phyloP scores from a whole-genome alignment of 1,139 yeast species.

The Yamadazyma membranifaciens region DNA sequence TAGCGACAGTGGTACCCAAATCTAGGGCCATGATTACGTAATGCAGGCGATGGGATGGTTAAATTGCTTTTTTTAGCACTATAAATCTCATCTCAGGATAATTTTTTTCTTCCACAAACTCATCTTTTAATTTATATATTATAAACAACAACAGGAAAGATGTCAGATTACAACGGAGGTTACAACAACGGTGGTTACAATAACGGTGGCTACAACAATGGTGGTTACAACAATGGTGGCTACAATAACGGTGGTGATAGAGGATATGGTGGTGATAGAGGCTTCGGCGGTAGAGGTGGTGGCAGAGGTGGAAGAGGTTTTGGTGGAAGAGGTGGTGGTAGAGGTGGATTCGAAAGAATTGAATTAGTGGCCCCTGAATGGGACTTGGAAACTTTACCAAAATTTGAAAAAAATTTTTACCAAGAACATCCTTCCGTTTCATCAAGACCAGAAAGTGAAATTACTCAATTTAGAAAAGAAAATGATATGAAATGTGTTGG shows the following conservation, averaged over 20 bases:
- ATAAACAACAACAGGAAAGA: neutral
- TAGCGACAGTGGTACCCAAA: no score
- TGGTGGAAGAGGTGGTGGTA: slow-evolving; percentile 20
- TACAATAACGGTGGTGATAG: slow-evolving; percentile 8
- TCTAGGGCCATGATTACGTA: no score
- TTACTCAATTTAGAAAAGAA: slow-evolving; percentile 71
- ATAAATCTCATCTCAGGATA: neutral
- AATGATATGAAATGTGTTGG: slow-evolving; percentile 87
- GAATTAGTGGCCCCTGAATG: slow-evolving; percentile 70
- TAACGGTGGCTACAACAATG: slow-evolving; percentile 4
- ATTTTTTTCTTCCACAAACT: neutral
- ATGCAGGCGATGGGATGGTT: no score
- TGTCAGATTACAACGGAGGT: slow-evolving; percentile 5
- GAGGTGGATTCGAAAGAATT: slow-evolving; percentile 46
- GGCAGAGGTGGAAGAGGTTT: slow-evolving; percentile 10
- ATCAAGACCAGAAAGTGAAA: slow-evolving; percentile 70
- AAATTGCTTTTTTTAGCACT: no score
- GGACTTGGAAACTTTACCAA: slow-evolving; percentile 76
- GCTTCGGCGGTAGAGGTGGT: slow-evolving; percentile 10
- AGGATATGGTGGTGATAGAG: slow-evolving; percentile 9
- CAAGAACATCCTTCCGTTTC: slow-evolving; percentile 79
- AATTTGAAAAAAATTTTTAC: slow-evolving; percentile 94
- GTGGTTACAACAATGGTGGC: slow-evolving; percentile 7
- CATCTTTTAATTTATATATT: neutral
- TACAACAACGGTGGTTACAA: slow-evolving; percentile 8